Evolutionary conservation across 1,284 basidiomycete species (phyloP), one percentile per base, ranked within the genome.

Genomic region (Sphagnurus paluster): DNA sequence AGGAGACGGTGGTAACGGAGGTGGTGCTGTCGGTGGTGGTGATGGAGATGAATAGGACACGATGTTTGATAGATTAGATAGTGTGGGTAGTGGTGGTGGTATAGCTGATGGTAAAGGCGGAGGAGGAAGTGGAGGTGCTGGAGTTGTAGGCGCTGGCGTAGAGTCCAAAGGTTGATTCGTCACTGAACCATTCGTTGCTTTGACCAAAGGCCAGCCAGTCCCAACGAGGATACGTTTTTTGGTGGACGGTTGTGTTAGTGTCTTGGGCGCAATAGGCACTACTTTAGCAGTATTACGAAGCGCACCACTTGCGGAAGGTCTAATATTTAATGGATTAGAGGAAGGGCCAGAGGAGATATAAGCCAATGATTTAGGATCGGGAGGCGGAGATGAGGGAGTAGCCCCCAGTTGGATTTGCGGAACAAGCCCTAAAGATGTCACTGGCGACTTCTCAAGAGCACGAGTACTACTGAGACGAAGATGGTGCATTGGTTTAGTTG

Each of bases 311-410:
- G 36, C 44, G 11, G 76, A 75, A 7, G 79, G 76, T 24, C 70
- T 66, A 40, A 82, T 80, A 38, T 67, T 68, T 30, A 81, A 58
- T 21, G 77, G 76, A 55, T 80, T 82, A 0, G 66, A 70, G 24
- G 68, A 57, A 6, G 76, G 68, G 4, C 70, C 71, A 4, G 64
- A 56, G 14, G 69, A 56, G 20, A 72, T 67, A 48, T 66, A 67
- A 3, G 64, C 65, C 19, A 72, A 42, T 1, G 64, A 48, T 42
- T 69, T 70, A 5, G 65, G 62, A 40, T 72, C 69, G 17, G 62
- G 71, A 9, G 71, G 65, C 19, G 70, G 66, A 25, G 61, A 61
- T 19, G 48, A 39, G 24, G 11, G 32, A 37, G 33, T 44, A 6
- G 26, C 37, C 4, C 8, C 17, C 8, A 16, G 5, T 1, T 39